Conservation (phyloP, 768 basidiomycete species). For the Lyophyllum decastes region DNA sequence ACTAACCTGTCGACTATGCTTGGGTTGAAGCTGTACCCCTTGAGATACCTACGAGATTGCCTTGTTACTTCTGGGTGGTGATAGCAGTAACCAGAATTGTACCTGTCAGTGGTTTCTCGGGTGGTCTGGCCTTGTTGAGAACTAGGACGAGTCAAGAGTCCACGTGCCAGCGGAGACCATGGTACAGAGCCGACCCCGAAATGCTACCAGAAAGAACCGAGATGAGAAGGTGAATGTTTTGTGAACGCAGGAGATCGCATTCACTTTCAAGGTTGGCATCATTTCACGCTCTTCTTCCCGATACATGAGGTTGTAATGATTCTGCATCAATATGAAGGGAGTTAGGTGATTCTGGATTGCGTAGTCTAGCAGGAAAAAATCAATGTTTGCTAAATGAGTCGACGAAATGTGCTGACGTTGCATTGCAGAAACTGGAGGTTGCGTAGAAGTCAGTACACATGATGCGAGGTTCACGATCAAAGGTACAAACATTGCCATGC, state of each 20-base stretch:
- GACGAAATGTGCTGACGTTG: conserved; percentile 37
- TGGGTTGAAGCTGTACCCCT: conserved; percentile 21
- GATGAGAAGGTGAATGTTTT: neutral
- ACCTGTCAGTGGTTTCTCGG: conserved; percentile 41
- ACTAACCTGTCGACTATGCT: conserved; percentile 21
- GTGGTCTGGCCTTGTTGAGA: conserved; percentile 7
- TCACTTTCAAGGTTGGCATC: conserved; percentile 54
- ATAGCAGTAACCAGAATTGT: neutral
- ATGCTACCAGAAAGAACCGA: neutral
- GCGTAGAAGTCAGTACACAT: neutral
- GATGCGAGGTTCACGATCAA: neutral
- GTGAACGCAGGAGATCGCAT: neutral
- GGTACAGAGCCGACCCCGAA: conserved; percentile 58
- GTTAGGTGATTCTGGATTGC: conserved; percentile 58
- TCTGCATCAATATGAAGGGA: conserved; percentile 72
- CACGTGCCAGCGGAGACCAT: conserved; percentile 60
- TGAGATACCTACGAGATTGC: conserved; percentile 20
- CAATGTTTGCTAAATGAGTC: neutral
- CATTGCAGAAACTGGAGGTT: conserved; percentile 49
- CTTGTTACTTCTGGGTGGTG: neutral
- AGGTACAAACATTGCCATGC: no score
- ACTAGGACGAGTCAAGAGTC: conserved; percentile 42
- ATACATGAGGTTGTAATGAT: conserved; percentile 62
- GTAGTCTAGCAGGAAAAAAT: conserved; percentile 42
- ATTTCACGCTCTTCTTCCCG: conserved; percentile 65